Percentiles rank a stretch among this genome's conserved stretches.
phyloP scores from a whole-genome alignment of 352 stramenopile genomes.

The Phytophthora idaei region DNA sequence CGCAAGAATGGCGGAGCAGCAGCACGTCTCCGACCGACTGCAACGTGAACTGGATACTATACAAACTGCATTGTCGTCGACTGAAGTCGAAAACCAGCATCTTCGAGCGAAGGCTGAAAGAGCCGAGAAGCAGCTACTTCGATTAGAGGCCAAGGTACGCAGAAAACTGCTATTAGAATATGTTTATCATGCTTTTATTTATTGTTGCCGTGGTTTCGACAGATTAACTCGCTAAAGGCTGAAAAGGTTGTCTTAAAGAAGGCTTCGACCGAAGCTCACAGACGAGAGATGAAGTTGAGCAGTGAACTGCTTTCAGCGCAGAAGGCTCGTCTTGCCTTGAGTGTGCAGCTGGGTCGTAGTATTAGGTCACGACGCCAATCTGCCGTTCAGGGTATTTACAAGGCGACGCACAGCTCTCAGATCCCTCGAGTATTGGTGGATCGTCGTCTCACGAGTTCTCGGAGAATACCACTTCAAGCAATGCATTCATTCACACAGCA shows the following conservation, averaged over 20 bases:
- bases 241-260: constrained; percentile 55
- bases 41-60: constrained; percentile 39
- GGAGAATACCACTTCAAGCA: background rate
- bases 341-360: background rate
- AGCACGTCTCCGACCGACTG: constrained; percentile 34
- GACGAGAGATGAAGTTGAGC: constrained; percentile 56
- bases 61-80: constrained; percentile 31
- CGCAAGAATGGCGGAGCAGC: constrained; percentile 38
- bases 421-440: background rate
- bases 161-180: background rate
- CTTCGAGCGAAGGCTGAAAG: constrained; percentile 33
- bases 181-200: background rate
- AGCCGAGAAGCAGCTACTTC: constrained; percentile 46
- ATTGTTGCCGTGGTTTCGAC: background rate
- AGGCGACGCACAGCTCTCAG: background rate
- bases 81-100: constrained; percentile 42
- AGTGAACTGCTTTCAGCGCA: constrained; percentile 41
- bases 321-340: constrained; percentile 14
- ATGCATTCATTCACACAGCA: background rate
- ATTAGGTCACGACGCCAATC: background rate
- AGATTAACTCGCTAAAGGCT: constrained; percentile 58
- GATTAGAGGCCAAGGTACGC: constrained; percentile 56
- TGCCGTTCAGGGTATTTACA: background rate
- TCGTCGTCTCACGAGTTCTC: background rate
- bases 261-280: constrained; percentile 26